Conservation (phyloP, 2,329 filamentous ascomycete species). For the Fusarium sp. region DNA sequence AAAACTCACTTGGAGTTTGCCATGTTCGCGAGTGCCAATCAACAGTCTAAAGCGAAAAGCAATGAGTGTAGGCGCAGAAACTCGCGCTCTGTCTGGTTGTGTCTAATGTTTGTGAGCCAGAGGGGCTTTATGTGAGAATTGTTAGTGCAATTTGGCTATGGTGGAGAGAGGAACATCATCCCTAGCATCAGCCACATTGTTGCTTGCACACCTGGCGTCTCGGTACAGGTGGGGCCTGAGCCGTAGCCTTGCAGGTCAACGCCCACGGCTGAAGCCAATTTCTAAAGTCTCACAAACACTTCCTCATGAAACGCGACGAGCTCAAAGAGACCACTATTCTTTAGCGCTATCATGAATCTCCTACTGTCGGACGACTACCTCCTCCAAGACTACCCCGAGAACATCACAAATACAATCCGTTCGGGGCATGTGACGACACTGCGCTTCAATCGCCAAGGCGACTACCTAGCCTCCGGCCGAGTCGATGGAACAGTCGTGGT, state of each 20-base stretch:
- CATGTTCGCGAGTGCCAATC: slow-evolving; percentile 52
- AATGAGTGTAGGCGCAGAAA: slow-evolving; percentile 7
- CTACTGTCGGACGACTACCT: slow-evolving; percentile 71
- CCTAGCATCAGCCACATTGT: slow-evolving; percentile 25
- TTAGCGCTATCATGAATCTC: slow-evolving; percentile 62
- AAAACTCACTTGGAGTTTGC: slow-evolving; percentile 64
- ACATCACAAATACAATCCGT: slow-evolving; percentile 87
- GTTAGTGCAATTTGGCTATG: slow-evolving; percentile 41
- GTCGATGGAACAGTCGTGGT: slow-evolving; percentile 95
- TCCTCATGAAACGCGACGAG: slow-evolving; percentile 36
- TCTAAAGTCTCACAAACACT: slow-evolving; percentile 36
- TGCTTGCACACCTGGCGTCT: slow-evolving; percentile 30
- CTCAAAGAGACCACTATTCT: slow-evolving; percentile 11
- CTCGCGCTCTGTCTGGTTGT: slow-evolving; percentile 16
- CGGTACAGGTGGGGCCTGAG: slow-evolving; percentile 3
- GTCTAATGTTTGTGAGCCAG: slow-evolving; percentile 30
- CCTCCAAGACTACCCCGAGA: slow-evolving; percentile 86
- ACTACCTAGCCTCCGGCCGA: slow-evolving; percentile 92
- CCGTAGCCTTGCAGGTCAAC: slow-evolving; percentile 51
- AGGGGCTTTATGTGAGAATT: slow-evolving; percentile 44
- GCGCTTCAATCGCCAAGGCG: slow-evolving; percentile 93
- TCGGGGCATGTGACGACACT: slow-evolving; percentile 73
- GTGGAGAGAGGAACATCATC: slow-evolving; percentile 20
- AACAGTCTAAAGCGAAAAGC: slow-evolving; percentile 2
- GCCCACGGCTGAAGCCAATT: slow-evolving; percentile 42